A percentile compares a stretch with the other conserved stretches of the same genome.
Evolutionary conservation across 495 filamentous ascomycete species (phyloP).

Genomic region (Aspergillus sclerotiicarbonarius): DNA sequence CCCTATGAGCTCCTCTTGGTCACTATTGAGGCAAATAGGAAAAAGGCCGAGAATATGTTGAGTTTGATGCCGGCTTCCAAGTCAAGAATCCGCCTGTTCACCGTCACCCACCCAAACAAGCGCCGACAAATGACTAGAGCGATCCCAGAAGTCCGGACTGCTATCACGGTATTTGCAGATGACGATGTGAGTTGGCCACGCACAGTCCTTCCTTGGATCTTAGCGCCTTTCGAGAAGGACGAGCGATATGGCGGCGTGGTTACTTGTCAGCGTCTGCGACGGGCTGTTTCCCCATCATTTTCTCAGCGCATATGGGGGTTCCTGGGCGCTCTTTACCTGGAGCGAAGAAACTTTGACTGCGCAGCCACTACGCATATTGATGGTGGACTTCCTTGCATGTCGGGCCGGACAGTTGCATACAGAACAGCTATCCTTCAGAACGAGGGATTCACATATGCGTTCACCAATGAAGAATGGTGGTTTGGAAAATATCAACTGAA

Average conservation of each 20-base stretch:
- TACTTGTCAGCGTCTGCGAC: constrained; percentile 75
- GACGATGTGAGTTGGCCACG: constrained; percentile 84
- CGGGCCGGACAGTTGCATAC: constrained; percentile 81
- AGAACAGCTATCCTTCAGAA: constrained; percentile 77
- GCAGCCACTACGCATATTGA: constrained; percentile 82
- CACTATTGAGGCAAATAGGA: constrained; percentile 62
- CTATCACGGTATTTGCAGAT: constrained; percentile 79
- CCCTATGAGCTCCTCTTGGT: constrained; percentile 60
- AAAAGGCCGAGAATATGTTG: constrained; percentile 52
- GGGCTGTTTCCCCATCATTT: constrained; percentile 55
- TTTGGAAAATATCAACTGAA: constrained; percentile 69
- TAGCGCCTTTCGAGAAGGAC: constrained; percentile 78
- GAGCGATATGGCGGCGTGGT: constrained; percentile 74
- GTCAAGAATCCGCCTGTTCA: constrained; percentile 50
- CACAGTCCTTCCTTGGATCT: constrained; percentile 74
- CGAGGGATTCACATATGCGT: constrained; percentile 67
- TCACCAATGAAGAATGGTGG: constrained; percentile 70
- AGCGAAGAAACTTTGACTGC: constrained; percentile 85
- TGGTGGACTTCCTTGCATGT: constrained; percentile 84
- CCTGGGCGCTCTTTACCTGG: constrained; percentile 78
- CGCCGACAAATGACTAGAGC: constrained; percentile 79
- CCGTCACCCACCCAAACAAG: constrained; percentile 69
- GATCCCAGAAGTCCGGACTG: constrained; percentile 70
- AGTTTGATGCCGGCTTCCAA: constrained; percentile 51
- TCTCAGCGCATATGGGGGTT: constrained; percentile 66